Evolutionary conservation across 2,329 filamentous ascomycete species (phyloP), one percentile per base, ranked within the genome.

Genomic region (Monilinia polystroma): DNA sequence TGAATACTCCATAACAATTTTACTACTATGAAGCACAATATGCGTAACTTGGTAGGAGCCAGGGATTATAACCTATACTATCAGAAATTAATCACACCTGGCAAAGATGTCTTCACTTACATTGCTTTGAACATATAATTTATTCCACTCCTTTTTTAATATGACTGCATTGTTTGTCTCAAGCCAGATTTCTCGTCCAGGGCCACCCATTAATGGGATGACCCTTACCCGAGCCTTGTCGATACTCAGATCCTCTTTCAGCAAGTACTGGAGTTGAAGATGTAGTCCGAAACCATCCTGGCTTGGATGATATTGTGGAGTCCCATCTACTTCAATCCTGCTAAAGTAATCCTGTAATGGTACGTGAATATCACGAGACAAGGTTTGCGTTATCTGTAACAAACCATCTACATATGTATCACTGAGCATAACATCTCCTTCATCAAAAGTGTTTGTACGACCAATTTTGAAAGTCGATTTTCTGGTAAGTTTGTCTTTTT

Each of bases 41-140:
- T 88, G 87, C 72, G 93, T 90, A 55, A 95, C 84, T 67, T 87
- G 84, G 73, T 92, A 97, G 35, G 84, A 85, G 1, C 93, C 93
- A 29, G 89, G 86, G 4, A 91, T 85, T 45, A 87, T 84, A 20
- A 85, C 80, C 86, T 90, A 51, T 1, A 29, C 41, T 47, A 68
- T 82, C 71, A 81, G 77, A 23, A 66, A 29, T 54, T 49, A 20
- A 6, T 38, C 41, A 52, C 26, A 26, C 51, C 6, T 41, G 14
- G 6, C 12, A 14, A 57, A 56, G 6, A 11, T 6, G 7, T 23
- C 10, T 63, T 26, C 20, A 75, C 80, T 77, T 72, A 82, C 79
- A 68, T 80, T 81, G 69, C 80, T 82, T 65, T 77, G 77, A 7
- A 84, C 76, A 49, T 77, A 74, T 10, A 87, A 72, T 55, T 76